A percentile compares a stretch with the other conserved stretches of the same genome.
Conservation (phyloP, 148 eudicot genomes). For the Gaultheria prostrata region DNA sequence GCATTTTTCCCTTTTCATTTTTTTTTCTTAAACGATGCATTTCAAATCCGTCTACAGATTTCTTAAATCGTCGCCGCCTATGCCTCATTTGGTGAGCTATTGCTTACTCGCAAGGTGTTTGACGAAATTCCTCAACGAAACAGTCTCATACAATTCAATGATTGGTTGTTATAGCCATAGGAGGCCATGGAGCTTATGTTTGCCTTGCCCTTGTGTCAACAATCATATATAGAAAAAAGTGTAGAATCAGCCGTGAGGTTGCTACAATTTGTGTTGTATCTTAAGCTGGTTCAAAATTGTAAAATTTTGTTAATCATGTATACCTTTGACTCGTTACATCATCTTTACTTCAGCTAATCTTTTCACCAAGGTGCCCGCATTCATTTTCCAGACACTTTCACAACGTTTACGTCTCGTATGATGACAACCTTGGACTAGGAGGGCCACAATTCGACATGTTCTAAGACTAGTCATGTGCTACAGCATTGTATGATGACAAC, state of each 20-base stretch:
- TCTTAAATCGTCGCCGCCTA: too few relatives aligned
- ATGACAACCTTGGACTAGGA: neutral
- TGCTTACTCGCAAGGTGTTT: too few relatives aligned
- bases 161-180: too few relatives aligned
- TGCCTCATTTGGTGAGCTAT: too few relatives aligned
- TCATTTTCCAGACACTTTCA: neutral
- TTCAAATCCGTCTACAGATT: too few relatives aligned
- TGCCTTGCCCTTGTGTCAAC: too few relatives aligned
- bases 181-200: neutral
- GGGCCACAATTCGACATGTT: neutral
- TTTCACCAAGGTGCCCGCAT: neutral
- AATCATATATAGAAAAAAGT: too few relatives aligned
- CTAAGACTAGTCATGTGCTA: neutral
- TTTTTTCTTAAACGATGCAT: too few relatives aligned
- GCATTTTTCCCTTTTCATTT: too few relatives aligned
- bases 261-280: neutral
- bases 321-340: neutral
- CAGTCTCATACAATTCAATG: too few relatives aligned
- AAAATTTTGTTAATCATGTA: neutral
- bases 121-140: too few relatives aligned
- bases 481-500: neutral
- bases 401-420: neutral
- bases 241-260: neutral
- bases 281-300: neutral
- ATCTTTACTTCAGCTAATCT: neutral